phyloP scores from a whole-genome alignment of 257 asterid species.

The Ophiorrhiza pumila region DNA sequence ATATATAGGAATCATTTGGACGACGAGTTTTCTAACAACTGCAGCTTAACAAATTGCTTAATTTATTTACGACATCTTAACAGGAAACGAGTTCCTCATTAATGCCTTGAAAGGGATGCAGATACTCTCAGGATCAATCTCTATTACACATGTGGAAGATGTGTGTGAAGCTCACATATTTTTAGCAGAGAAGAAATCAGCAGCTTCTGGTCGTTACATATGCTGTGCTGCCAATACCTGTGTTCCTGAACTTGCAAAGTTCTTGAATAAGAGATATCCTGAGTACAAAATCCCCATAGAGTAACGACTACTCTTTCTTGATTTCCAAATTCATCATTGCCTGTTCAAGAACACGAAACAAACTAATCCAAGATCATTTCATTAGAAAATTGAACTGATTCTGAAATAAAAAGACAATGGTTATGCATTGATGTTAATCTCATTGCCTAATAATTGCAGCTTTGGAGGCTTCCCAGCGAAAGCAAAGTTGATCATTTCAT shows the following conservation, averaged over 20 bases:
- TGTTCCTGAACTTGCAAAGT: conserved; percentile 18
- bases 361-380: no score
- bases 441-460: background rate
- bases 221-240: conserved; percentile 26
- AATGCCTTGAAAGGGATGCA: conserved; percentile 28
- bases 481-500: conserved; percentile 26
- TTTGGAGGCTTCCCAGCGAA: conserved; percentile 23
- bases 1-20: background rate
- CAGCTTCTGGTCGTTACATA: conserved; percentile 27
- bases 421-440: background rate
- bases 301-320: conserved; percentile 10
- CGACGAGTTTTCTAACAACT: no score
- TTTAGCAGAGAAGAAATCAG: conserved; percentile 29
- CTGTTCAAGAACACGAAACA: no score
- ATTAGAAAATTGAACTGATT: background rate
- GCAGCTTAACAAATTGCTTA: background rate
- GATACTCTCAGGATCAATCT: conserved; percentile 27
- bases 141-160: conserved; percentile 23
- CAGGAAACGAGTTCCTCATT: conserved; percentile 24
- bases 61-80: background rate
- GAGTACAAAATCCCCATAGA: conserved; percentile 7
- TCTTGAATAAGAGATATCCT: conserved; percentile 20
- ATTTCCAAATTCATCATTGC: no score
- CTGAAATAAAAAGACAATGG: background rate
- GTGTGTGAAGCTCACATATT: conserved; percentile 29